Percentiles rank a stretch among this genome's conserved stretches.
These are phyloP conservation scores for Rhododendron kiyosumense DNA, from an alignment of 148 eudicot genomes.

Conservation along the genomic window DNA sequence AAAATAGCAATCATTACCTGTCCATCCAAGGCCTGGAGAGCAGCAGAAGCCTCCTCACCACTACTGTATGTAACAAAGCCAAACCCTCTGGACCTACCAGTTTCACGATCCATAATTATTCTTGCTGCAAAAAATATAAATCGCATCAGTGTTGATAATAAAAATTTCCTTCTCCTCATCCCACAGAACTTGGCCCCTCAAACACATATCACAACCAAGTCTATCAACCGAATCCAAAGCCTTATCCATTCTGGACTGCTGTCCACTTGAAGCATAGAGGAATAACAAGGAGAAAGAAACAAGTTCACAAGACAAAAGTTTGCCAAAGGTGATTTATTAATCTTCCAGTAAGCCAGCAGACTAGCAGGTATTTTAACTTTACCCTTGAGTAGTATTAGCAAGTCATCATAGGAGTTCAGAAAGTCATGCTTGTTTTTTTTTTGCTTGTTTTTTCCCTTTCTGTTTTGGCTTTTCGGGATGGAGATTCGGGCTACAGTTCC, in stretches of 20 bases:
- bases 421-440: not conserved
- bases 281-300: not conserved
- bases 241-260: not conserved
- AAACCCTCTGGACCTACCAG: conserved; percentile 85
- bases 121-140: conserved; percentile 53
- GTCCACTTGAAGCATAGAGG: not conserved
- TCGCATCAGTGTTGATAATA: not conserved
- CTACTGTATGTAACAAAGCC: conserved; percentile 69
- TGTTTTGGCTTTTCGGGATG: not conserved
- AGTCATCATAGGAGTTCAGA: not conserved
- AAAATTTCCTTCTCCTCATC: not conserved
- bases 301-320: not conserved
- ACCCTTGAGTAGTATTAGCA: not conserved
- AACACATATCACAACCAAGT: not conserved
- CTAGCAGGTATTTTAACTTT: not conserved
- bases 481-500: not conserved
- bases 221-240: not conserved
- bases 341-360: not conserved
- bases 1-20: conserved; percentile 37
- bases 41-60: conserved; percentile 77
- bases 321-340: not conserved
- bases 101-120: conserved; percentile 73
- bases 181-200: not conserved
- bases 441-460: not conserved
- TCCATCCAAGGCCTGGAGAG: conserved; percentile 78